Evolutionary conservation across 805 yeast genomes (phyloP), one percentile per base, ranked within the genome.

Genomic region (Candida tibetensis): DNA sequence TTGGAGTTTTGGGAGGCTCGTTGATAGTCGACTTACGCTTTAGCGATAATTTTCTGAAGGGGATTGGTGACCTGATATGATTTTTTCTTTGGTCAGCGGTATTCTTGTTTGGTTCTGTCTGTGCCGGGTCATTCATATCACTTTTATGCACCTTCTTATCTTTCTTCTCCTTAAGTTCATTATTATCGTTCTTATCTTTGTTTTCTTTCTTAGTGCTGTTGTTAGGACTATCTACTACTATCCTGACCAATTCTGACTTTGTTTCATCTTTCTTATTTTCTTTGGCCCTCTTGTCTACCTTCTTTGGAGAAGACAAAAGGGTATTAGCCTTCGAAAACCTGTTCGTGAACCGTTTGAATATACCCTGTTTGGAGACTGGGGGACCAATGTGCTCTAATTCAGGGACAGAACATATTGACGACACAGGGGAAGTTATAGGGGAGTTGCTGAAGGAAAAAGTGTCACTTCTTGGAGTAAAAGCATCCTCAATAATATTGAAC

Each of bases 391-490:
- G 25, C 9, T 10, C 25, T n/a, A n/a, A n/a, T n/a, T n/a, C 29
- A 17, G 27, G 37, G 15, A 28, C 37, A 4, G 38, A 30, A 7
- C 16, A 14, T 17, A 37, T n/a, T 2, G 42, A 39, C n/a, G 42
- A 39, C 9, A 36, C 35, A 7, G 38, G 33, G 7, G 42, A 39
- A 2, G 27, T 15, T 5, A 30, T n/a, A 4, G 42, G 37, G 4
- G 30, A 29, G 37, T 23, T 30, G 32, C 23, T 29, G 36, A 28
- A 30, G 2, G 42, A 39, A 28, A 39, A 39, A 15, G 42, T 39
- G 29, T 31, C 42, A 23, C 36, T 30, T 4, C 31, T 27, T 8
- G 42, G 39, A 12, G 39, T 34, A 14, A 17, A 25, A n/a, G 36
- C 30, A n/a, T 40, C 43, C 15, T 40, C 43, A n/a, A 17, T 15